Evolutionary conservation across 2,329 filamentous ascomycete genomes (phyloP).

Genomic region (Sporothrix luriei): DNA sequence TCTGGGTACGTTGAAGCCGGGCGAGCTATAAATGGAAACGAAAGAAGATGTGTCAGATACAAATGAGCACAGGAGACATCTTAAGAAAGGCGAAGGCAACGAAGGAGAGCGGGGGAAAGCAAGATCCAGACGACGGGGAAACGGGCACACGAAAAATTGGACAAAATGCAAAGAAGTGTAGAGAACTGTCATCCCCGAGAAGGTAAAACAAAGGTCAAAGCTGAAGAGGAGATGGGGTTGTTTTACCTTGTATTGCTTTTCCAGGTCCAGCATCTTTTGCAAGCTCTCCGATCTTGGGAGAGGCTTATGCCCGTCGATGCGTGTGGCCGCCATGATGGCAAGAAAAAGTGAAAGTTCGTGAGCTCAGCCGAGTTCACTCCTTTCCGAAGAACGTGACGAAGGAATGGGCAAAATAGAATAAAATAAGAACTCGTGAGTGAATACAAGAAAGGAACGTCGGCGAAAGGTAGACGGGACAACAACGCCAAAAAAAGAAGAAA

Average conservation of each 20-base stretch:
- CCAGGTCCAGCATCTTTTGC: conserved; percentile 62
- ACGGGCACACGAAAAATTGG: not conserved
- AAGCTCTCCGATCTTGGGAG: conserved; percentile 51
- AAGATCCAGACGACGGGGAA: conserved; percentile 15
- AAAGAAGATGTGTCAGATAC: conserved; percentile 32
- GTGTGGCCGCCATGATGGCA: conserved; percentile 32
- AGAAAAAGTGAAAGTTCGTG: conserved; percentile 17
- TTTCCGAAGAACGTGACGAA: not conserved
- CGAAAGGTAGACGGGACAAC: conserved; percentile 3
- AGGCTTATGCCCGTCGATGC: conserved; percentile 23
- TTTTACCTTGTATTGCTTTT: conserved; percentile 60
- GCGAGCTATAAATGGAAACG: conserved; percentile 38
- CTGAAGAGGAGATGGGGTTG: not conserved
- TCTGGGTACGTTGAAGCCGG: conserved; percentile 35
- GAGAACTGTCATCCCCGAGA: not conserved
- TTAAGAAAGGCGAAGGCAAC: conserved; percentile 24
- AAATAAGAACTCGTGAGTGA: conserved; percentile 18
- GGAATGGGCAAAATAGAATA: conserved; percentile 17
- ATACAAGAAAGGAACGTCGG: not conserved
- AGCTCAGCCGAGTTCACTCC: conserved; percentile 22
- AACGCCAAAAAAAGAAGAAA: not conserved
- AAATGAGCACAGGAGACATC: conserved; percentile 27
- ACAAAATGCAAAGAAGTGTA: not conserved
- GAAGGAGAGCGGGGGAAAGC: conserved; percentile 29
- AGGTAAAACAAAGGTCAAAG: not conserved